These are phyloP conservation scores for Sporothrix brunneoviolacea DNA, from an alignment of 2,329 filamentous ascomycete species.

Conservation along the genomic window DNA sequence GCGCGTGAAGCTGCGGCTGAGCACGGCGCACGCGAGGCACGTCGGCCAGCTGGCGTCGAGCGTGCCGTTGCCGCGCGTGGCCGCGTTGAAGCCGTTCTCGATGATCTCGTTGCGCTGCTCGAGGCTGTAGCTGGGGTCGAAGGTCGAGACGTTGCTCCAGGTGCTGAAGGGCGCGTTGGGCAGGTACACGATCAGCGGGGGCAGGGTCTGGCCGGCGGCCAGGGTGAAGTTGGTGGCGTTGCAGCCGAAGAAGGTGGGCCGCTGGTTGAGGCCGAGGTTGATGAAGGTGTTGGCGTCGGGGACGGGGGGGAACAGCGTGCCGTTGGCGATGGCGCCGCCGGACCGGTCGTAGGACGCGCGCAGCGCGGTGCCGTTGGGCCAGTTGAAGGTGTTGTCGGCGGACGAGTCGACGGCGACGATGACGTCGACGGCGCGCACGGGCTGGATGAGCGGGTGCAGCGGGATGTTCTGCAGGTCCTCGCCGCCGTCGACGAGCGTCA, in stretches of 20 bases:
- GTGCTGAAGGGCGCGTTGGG: slow-evolving; percentile 77
- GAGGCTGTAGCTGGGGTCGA: slow-evolving; percentile 57
- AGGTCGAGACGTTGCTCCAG: slow-evolving; percentile 74
- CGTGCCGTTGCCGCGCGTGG: slow-evolving; percentile 75
- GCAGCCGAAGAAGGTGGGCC: slow-evolving; percentile 60
- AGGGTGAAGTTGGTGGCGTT: slow-evolving; percentile 30
- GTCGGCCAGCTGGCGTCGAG: slow-evolving; percentile 67
- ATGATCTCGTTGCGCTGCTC: slow-evolving; percentile 72
- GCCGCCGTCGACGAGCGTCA: slow-evolving; percentile 46
- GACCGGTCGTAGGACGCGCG: slow-evolving; percentile 52
- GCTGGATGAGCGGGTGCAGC: slow-evolving; percentile 44
- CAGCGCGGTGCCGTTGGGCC: slow-evolving; percentile 55
- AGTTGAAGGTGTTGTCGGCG: slow-evolving; percentile 51
- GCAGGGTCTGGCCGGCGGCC: slow-evolving; percentile 13
- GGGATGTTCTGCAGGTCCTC: slow-evolving; percentile 44
- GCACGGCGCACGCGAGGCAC: slow-evolving; percentile 83
- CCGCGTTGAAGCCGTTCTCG: slow-evolving; percentile 76
- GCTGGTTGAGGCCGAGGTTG: slow-evolving; percentile 50
- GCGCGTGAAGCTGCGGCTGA: slow-evolving; percentile 67
- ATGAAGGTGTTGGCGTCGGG: slow-evolving; percentile 51
- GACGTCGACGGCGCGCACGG: slow-evolving; percentile 49
- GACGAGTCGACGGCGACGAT: slow-evolving; percentile 60
- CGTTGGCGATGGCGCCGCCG: slow-evolving; percentile 39
- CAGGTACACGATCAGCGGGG: slow-evolving; percentile 53
- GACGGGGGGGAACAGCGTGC: slow-evolving; percentile 52